Base-by-base conservation (phyloP, 352 stramenopile genomes). In the Pythium oligandrum region DNA sequence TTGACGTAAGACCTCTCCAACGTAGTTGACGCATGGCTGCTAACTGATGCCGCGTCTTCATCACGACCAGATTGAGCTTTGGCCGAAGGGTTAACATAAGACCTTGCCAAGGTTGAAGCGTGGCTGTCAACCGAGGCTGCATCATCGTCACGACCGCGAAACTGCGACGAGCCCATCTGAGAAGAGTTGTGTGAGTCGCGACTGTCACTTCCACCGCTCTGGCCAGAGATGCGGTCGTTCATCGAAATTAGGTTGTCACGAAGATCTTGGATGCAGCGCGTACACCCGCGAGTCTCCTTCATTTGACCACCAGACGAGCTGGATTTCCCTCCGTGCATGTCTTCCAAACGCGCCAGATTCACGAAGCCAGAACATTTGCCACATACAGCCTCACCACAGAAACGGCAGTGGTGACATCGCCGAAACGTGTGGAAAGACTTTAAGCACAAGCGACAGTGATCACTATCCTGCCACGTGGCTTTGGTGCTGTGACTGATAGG, bases 391-490 rank as follows among this genome's bases (percentile, higher is more conserved):
- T 86, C 74, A 11, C 76, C 79, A 49, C 79, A 90, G 44, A 90
- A 74, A 1, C 79, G 79, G 46, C 79, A 90, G 63, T 88, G 76
- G 54, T 90, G 73, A 44, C 73, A 76, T 46, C 65, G 65, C 1
- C 77, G 71, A 59, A 92, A 89, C 8, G 76, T 72, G 43, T 74
- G 71, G 52, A 88, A 88, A 32, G 59, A 67, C 63, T 84, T 84
- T 48, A 83, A 55, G 40, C 78, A 90, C 35, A 85, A 40, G 40
- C 59, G 71, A 55, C 78, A 90, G 57, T 73, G 60, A 55, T 84
- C 69, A 56, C 74, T 87, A 40, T 78, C 59, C 51, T 79, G 80
- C 81, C 81, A 91, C 42, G 66, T 66, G 30, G 62, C 53, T 34
- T 69, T 70, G 48, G 59, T 71, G 40, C 75, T 30, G 34, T 80